A percentile compares a stretch with the other conserved stretches of the same genome.
These are phyloP conservation scores for Aureobasidium musti DNA, from an alignment of 2,329 filamentous ascomycete genomes.

Conservation along the genomic window DNA sequence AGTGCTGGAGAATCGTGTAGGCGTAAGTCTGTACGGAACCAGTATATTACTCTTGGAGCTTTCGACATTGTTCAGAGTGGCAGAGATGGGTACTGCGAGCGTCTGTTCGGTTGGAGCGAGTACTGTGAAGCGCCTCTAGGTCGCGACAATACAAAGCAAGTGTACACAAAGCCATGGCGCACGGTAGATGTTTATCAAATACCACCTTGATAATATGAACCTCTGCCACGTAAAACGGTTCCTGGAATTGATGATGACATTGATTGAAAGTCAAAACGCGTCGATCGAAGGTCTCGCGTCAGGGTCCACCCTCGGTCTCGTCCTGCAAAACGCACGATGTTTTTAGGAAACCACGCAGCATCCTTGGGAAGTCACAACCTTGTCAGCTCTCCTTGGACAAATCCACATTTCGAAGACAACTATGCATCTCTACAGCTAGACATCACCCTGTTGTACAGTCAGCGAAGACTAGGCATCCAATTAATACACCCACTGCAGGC, in stretches of 20 bases:
- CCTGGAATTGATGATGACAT: slow-evolving; percentile 21
- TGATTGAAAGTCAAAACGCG: slow-evolving; percentile 13
- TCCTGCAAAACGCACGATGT: neutral
- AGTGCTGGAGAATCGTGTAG: slow-evolving; percentile 76
- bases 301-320: neutral
- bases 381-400: neutral
- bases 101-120: neutral
- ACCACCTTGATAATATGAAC: neutral
- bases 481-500: neutral
- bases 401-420: neutral
- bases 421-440: neutral
- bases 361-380: neutral
- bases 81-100: neutral
- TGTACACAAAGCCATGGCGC: neutral
- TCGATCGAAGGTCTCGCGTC: neutral
- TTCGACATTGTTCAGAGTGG: slow-evolving; percentile 34
- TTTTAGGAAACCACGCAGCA: neutral
- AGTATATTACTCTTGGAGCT: slow-evolving; percentile 65
- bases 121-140: neutral
- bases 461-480: no score
- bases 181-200: neutral
- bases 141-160: neutral
- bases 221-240: slow-evolving; percentile 12
- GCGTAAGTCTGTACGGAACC: slow-evolving; percentile 76
- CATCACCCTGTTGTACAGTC: no score